Evolutionary conservation across 805 yeast genomes (phyloP), one percentile per base, ranked within the genome.

Genomic region (Millerago galiae): DNA sequence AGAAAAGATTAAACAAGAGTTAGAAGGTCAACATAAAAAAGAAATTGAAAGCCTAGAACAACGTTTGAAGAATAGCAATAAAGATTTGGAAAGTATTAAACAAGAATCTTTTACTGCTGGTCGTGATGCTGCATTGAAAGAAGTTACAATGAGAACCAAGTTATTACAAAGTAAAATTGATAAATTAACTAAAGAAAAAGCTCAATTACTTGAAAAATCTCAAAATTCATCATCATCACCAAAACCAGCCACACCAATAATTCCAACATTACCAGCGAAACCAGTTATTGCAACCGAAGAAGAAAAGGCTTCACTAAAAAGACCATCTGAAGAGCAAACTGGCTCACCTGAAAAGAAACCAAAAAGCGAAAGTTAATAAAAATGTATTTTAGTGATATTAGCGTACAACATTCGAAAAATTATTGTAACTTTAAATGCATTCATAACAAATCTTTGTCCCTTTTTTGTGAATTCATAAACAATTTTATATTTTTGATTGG

Each of bases 161-260:
- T 62, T 64, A n/a, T 56, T 82, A 33, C 72, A 62, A 36, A 48
- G 56, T n/a, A 67, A 71, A 48, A 45, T 74, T 12, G 64, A 60
- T 13, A 61, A 59, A 14, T 46, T 72, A 28, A 56, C 56, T 7
- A 53, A 57, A 8, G 66, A 66, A 33, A 70, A 69, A 37, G 62
- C 65, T 12, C 68, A 67, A 5, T 47, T 75, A 12, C 57, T 55
- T 35, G 46, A 47, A 3, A 60, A 62, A 43, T 21, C 40, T 31
- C 27, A 34, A 15, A 21, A 21, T 21, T 21, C 24, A 21, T 21
- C 24, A 21, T 21, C 24, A 21, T 21, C 24, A 21, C 18, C 34
- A 10, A 16, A 29, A 14, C 16, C 15, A n/a, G 3, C 16, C 8
- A 29, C 16, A n/a, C 24, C 28, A 26, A 26, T 35, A 25, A 8